Percentiles rank a stretch among this genome's conserved stretches.
Evolutionary conservation across 2,329 filamentous ascomycete species (phyloP).

Genomic region (Ophiostoma populinum): DNA sequence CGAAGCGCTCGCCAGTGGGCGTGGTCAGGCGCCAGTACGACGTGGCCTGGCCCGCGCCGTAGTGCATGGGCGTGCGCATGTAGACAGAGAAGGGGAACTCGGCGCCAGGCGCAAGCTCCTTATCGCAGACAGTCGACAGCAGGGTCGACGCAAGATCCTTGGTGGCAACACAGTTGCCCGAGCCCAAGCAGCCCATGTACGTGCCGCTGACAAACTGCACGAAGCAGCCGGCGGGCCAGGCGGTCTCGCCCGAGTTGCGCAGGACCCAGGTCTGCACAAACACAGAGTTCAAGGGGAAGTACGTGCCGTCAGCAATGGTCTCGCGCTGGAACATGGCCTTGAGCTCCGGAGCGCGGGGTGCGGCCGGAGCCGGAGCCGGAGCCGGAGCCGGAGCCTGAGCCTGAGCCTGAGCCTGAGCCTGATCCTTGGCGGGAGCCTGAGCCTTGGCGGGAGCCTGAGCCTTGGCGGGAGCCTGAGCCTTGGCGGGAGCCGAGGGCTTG

Average conservation of each 20-base stretch:
- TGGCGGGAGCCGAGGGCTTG: conserved; percentile 29
- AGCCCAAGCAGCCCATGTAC: conserved; percentile 86
- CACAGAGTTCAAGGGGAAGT: conserved; percentile 48
- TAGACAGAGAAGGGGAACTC: conserved; percentile 66
- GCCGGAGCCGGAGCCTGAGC: too few species aligned
- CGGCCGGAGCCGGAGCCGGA: background rate
- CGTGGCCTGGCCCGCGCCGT: conserved; percentile 60
- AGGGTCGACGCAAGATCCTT: conserved; percentile 60
- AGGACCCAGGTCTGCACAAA: conserved; percentile 90
- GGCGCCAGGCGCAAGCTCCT: conserved; percentile 53
- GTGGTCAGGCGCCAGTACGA: conserved; percentile 95
- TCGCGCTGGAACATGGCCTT: conserved; percentile 57
- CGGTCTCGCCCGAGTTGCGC: conserved; percentile 58
- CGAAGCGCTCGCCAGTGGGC: conserved; percentile 64
- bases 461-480: conserved; percentile 34
- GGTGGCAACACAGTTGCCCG: conserved; percentile 60
- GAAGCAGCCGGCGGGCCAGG: conserved; percentile 80
- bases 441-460: conserved; percentile 20
- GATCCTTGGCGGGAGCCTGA: too few species aligned
- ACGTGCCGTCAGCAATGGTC: conserved; percentile 60
- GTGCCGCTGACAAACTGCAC: conserved; percentile 88
- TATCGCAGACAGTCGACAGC: conserved; percentile 62
- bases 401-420: too few species aligned
- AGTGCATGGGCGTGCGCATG: conserved; percentile 64
- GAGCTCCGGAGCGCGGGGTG: conserved; percentile 19